Evolutionary conservation across 2,329 filamentous ascomycete species (phyloP), one percentile per base, ranked within the genome.

Genomic region (Cryphonectria carpinicola): DNA sequence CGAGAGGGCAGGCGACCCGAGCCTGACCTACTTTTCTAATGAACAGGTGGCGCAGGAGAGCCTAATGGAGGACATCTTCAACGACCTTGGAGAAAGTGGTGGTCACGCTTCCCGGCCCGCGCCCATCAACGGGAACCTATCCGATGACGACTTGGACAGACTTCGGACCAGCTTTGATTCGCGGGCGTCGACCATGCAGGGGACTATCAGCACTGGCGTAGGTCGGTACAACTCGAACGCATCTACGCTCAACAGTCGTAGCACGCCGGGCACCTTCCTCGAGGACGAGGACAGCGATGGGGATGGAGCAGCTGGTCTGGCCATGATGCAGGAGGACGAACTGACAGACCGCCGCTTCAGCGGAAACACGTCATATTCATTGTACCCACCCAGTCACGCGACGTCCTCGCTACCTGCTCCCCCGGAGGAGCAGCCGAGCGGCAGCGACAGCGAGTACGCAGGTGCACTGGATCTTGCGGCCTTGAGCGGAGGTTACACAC

Each of bases 251-350:
- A 80, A 79, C 71, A 79, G 80, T 65, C 81, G 79, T n/a, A 76
- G 76, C 41, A 79, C 80, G n/a, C 77, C 79, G 1, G 77, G 79
- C 4, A 76, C 79, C 1, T 80, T 81, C 74, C 75, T 80, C 65
- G 81, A 83, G 73, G 81, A 85, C 49, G 83, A 86, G 39, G 94
- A 97, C 65, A 97, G 94, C 77, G 95, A 98, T 77, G 90, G 92
- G 0, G 95, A 98, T 80, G 95, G 92, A 28, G 90, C 92, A 54
- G 93, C 93, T 72, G 95, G 96, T 22, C 83, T 97, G 66, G 88
- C 93, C 78, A 94, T 94, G 74, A 89, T 98, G 87, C 90, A 90
- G 71, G 89, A 95, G 81, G 94, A 94, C 5, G 94, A 97, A 72
- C 88, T 94, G 79, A 93, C 97, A 71, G 89, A 90, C 66, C 88